Conservation (phyloP, 2,329 filamentous ascomycete species). For the Calonectria crousiana region DNA sequence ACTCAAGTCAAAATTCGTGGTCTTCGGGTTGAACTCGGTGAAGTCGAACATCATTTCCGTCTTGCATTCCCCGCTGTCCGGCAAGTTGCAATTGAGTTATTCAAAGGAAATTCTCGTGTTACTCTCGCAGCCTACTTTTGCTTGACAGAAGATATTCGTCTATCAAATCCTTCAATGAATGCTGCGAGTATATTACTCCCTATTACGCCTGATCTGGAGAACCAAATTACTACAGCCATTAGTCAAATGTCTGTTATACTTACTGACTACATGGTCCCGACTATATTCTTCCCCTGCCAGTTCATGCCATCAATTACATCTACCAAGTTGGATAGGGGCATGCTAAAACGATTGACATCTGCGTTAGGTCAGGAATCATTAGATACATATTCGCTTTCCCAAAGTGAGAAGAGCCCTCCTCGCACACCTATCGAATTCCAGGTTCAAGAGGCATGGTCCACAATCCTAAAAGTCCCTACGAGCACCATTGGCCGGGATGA, state of each 20-base stretch:
- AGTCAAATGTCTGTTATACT: background rate
- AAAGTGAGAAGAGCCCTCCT: background rate
- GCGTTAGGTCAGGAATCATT: slow-evolving; percentile 13
- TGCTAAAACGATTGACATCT: slow-evolving; percentile 10
- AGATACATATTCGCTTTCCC: slow-evolving; percentile 19
- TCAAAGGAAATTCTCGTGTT: background rate
- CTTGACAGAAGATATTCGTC: background rate
- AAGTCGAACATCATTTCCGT: slow-evolving; percentile 2
- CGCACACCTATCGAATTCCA: background rate
- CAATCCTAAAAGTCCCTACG: slow-evolving; percentile 43
- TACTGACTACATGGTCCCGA: slow-evolving; percentile 1
- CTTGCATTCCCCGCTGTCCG: background rate
- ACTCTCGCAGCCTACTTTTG: background rate
- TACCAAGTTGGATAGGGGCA: background rate
- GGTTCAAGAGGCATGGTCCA: slow-evolving; percentile 51
- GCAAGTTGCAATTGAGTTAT: background rate
- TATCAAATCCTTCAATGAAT: background rate
- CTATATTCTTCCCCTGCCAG: background rate
- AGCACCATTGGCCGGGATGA: slow-evolving; percentile 29
- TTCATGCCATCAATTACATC: slow-evolving; percentile 6
- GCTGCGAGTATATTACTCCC: background rate
- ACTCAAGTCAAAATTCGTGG: slow-evolving; percentile 1
- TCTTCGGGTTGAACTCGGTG: background rate
- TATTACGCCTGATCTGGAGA: background rate
- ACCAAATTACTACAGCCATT: background rate